These are phyloP conservation scores for Agapanthus africanus DNA, from an alignment of 106 monocot genomes.

Conservation along the genomic window DNA sequence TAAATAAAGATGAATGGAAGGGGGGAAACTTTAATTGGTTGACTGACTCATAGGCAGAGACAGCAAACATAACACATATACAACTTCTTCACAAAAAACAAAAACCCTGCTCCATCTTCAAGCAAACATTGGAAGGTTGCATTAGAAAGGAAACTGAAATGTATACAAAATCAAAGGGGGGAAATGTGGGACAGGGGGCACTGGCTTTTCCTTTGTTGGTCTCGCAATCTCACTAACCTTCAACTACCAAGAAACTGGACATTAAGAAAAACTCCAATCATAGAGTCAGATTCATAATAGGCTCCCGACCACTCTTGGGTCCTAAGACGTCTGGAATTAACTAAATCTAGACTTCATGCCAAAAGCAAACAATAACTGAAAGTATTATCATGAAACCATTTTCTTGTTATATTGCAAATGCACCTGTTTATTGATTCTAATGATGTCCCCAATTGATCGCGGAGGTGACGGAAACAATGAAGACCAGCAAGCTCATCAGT, in stretches of 20 bases:
- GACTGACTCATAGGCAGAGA: background rate
- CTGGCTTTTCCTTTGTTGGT: background rate
- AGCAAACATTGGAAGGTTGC: background rate
- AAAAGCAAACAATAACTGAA: background rate
- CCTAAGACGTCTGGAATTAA: too few species aligned
- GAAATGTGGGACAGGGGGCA: too few species aligned
- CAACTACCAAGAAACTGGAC: background rate
- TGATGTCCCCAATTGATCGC: constrained; percentile 65
- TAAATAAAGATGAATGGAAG: background rate
- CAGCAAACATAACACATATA: background rate
- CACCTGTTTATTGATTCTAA: constrained; percentile 88
- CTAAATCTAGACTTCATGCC: background rate
- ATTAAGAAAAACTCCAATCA: background rate
- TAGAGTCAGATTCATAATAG: too few species aligned
- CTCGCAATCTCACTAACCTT: background rate
- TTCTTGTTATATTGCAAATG: background rate
- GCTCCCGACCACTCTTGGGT: too few species aligned
- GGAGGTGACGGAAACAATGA: constrained; percentile 94
- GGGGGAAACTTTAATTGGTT: background rate
- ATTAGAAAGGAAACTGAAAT: background rate
- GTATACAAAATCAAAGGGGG: background rate
- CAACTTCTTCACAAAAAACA: background rate
- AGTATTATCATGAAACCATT: background rate
- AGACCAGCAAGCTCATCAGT: constrained; percentile 92
- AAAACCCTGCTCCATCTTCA: background rate